These are phyloP conservation scores for Dendrocalamus latiflorus DNA, from an alignment of 202 grass and related monocot species.

Conservation along the genomic window DNA sequence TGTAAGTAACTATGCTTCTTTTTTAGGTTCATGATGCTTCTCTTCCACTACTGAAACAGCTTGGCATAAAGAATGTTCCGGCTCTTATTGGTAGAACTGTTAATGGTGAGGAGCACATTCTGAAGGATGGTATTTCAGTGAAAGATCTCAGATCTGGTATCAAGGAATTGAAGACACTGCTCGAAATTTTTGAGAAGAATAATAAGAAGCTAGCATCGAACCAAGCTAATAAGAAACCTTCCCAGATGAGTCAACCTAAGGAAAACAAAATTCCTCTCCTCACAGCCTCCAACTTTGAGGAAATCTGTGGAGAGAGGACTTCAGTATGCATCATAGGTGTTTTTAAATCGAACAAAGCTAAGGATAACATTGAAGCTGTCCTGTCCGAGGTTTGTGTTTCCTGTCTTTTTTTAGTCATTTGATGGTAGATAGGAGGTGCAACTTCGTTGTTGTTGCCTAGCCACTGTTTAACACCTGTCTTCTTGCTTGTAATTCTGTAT, in stretches of 20 bases:
- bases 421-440: background rate
- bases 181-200: conserved; percentile 83
- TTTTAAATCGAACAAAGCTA: conserved; percentile 63
- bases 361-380: conserved; percentile 51
- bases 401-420: background rate
- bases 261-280: conserved; percentile 53
- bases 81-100: conserved; percentile 51
- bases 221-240: conserved; percentile 55
- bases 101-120: conserved; percentile 57
- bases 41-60: conserved; percentile 56
- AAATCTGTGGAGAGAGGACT: conserved; percentile 59
- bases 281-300: conserved; percentile 51
- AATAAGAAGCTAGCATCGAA: conserved; percentile 56
- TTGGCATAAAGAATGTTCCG: conserved; percentile 61
- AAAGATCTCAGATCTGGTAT: conserved; percentile 80
- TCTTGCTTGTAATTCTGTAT: conserved; percentile 15
- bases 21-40: conserved; percentile 66
- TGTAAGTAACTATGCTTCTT: background rate
- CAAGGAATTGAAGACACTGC: conserved; percentile 51
- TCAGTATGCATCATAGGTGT: conserved; percentile 69
- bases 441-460: background rate
- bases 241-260: conserved; percentile 11
- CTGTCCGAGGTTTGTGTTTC: conserved; percentile 55
- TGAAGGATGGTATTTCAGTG: conserved; percentile 69
- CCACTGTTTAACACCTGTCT: background rate